Base-by-base conservation (phyloP, 2,329 filamentous ascomycete genomes). In the Aspergillus sp. region DNA sequence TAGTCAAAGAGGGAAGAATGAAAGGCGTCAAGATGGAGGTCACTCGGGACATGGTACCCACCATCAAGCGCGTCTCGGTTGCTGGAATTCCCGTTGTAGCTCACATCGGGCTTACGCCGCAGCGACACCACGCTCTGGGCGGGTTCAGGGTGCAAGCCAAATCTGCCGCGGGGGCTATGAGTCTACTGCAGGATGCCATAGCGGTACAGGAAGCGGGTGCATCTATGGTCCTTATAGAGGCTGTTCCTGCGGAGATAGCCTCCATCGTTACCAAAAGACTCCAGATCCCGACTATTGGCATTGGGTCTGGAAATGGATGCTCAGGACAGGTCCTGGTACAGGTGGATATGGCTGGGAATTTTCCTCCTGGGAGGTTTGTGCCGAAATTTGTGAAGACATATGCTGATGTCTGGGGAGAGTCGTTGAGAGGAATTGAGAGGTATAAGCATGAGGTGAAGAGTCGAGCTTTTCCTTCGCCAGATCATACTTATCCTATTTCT, bases 331-430 rank as follows among this genome's bases (percentile, higher is more conserved):
- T 97, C 4, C 80, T 99, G 19, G 93, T 99, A 14, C 93, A 97
- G 72, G 83, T 92, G 24, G 93, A 99, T 72, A 95, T 97, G 91
- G 80, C 82, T 3, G 93, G 93, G 17, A 88, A 96, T 71, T 96
- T 93, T 63, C 91, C 91, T 4, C 89, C 90, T 0, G 94, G 93
- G 0, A 79, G 92, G 13, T 94, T 90, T 68, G 74, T 97, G 45
- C 92, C 93, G 50, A 96, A 95, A 70, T 99, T 99, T 67, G 93
- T 96, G 58, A 96, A 96, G 77, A 84, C 88, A 71, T 99, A 94
- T 70, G 92, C 90, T 19, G 82, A 96, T 71, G 87, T 97, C 1
- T 99, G 93, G 91, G 79, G 79, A 5, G 91, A 95, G 76, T 85
- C 84, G 44, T 74, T 87, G 60, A 81, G 76, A 55, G 92, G 91